Evolutionary conservation across 345 rosid genomes (phyloP).

Genomic region (Lagerstroemia speciosa): DNA sequence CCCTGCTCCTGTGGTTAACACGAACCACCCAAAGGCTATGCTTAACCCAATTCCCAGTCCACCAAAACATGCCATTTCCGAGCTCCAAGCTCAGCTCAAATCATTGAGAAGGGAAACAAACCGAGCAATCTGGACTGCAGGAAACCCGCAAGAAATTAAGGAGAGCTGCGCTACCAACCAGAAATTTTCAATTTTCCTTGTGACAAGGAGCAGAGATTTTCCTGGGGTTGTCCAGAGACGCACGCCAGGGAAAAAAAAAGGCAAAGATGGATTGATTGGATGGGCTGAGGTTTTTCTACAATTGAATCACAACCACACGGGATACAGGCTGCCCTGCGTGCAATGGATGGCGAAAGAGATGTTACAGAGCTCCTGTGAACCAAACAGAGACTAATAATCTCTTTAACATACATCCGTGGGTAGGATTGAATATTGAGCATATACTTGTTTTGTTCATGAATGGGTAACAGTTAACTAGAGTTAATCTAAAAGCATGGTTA

Average conservation of each 20-base stretch:
- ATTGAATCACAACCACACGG: neutral
- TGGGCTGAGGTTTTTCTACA: neutral
- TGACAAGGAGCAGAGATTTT: neutral
- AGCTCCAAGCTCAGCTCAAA: conserved; percentile 25
- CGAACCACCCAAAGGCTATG: conserved; percentile 59
- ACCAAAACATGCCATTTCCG: conserved; percentile 46
- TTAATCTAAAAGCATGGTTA: no score
- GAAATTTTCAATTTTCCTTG: neutral
- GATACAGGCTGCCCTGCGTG: no score
- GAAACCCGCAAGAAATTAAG: neutral
- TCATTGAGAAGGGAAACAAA: neutral
- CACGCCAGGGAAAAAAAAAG: neutral
- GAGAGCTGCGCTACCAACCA: neutral
- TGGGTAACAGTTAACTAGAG: no score
- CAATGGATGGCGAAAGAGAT: no score
- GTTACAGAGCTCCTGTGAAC: no score
- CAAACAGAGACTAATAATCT: no score
- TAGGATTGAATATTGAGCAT: no score
- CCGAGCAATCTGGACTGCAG: neutral
- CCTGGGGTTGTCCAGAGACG: neutral
- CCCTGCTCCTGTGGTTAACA: conserved; percentile 63
- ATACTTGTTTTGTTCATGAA: no score
- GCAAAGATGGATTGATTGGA: neutral
- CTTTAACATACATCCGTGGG: no score
- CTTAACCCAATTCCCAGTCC: conserved; percentile 70